Percentiles rank a stretch among this genome's conserved stretches.
Evolutionary conservation across 2,329 filamentous ascomycete species (phyloP).

Genomic region (Pestalotiopsis sp.): DNA sequence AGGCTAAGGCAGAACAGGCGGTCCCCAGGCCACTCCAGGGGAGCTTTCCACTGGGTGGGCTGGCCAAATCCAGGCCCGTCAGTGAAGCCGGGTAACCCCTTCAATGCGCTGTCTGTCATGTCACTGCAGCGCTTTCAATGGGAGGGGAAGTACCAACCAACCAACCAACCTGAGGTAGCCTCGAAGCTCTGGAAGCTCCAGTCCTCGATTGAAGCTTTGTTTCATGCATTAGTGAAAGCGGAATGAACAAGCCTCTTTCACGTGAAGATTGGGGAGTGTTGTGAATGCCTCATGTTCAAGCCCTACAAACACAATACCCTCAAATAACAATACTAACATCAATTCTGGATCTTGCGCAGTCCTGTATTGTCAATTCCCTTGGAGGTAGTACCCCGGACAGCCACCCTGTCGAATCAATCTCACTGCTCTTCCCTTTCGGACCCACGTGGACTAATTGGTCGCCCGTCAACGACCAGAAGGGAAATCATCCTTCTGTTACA

Average conservation of each 20-base stretch:
- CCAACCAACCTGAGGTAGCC: background rate
- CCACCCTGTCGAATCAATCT: background rate
- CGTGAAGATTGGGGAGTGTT: background rate
- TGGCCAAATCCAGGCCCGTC: background rate
- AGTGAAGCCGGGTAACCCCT: background rate
- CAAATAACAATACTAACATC: background rate
- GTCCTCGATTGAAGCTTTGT: background rate
- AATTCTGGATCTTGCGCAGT: background rate
- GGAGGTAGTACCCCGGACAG: background rate
- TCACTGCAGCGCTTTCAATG: background rate
- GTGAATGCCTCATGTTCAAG: background rate
- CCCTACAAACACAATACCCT: background rate
- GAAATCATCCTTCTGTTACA: slow-evolving; percentile 8
- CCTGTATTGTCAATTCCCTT: background rate
- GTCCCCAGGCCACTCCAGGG: background rate
- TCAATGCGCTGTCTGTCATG: background rate
- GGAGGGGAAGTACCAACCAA: background rate
- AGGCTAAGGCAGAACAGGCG: background rate
- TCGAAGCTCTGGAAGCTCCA: background rate
- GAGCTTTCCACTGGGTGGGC: background rate
- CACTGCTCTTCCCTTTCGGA: background rate
- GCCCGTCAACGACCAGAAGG: slow-evolving; percentile 2
- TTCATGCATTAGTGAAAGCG: background rate
- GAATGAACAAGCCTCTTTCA: slow-evolving; percentile 1
- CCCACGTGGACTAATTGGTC: background rate